Conservation (phyloP, 805 yeast species). For the Pichia paraexigua region DNA sequence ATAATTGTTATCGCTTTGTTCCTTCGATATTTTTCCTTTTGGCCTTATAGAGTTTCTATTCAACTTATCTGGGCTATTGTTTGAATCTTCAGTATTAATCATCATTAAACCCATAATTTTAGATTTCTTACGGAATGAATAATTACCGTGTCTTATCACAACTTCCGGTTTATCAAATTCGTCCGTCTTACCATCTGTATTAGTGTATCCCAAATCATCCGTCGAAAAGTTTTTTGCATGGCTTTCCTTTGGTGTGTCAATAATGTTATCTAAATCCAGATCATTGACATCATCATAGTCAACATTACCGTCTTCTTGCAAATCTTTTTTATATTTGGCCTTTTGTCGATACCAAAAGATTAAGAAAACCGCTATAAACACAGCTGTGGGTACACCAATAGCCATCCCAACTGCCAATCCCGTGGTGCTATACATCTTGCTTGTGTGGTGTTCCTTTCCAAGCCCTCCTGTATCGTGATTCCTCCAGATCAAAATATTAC, state of each 20-base stretch:
- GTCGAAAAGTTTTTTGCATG: neutral
- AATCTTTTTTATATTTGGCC: slow-evolving; percentile 31
- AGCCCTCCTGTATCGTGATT: neutral
- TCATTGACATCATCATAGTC: slow-evolving; percentile 32
- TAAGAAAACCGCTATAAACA: slow-evolving; percentile 30
- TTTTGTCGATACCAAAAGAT: slow-evolving; percentile 33
- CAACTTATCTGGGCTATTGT: neutral
- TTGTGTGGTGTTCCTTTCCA: neutral
- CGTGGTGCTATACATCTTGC: slow-evolving; percentile 12
- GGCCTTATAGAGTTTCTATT: neutral
- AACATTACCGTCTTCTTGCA: slow-evolving; percentile 24
- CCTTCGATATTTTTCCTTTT: neutral
- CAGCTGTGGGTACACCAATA: slow-evolving; percentile 42
- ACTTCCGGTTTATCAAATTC: neutral
- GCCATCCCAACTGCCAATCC: slow-evolving; percentile 44
- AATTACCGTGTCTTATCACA: slow-evolving; percentile 4
- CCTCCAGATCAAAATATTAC: neutral
- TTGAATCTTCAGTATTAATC: slow-evolving; percentile 5
- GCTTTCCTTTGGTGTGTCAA: slow-evolving; percentile 9
- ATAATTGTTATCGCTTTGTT: slow-evolving; percentile 11
- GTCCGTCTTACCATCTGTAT: neutral
- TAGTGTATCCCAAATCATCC: neutral
- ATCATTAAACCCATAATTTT: slow-evolving; percentile 22
- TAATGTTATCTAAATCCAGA: slow-evolving; percentile 28
- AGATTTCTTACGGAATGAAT: slow-evolving; percentile 17